Percentiles rank a stretch among this genome's conserved stretches.
Conservation (phyloP, 2,329 filamentous ascomycete species). For the Trichophaea hybrida region DNA sequence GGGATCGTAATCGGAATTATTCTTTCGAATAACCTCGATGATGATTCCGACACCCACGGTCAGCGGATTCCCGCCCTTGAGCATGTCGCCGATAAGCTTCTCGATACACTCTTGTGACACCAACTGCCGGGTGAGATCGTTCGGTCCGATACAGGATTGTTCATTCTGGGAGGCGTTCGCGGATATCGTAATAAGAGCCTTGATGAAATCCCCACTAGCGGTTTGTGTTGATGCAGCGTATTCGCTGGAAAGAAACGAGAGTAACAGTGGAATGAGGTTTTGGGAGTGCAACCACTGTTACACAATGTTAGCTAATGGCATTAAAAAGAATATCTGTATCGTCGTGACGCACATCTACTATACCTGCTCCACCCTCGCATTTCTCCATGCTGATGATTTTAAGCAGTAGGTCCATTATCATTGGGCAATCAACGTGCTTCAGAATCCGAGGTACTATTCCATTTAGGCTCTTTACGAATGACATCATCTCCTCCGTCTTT, state of each 20-base stretch:
- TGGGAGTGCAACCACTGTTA: constrained; percentile 78
- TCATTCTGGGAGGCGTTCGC: constrained; percentile 97
- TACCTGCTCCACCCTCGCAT: constrained; percentile 75
- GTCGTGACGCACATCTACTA: constrained; percentile 60
- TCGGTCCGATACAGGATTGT: constrained; percentile 95
- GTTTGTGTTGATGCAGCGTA: constrained; percentile 86
- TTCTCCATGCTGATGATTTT: constrained; percentile 97
- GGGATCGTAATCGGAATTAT: constrained; percentile 96
- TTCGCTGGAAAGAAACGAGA: constrained; percentile 74
- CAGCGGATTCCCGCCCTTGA: constrained; percentile 79
- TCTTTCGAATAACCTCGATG: constrained; percentile 97
- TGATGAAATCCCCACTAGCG: constrained; percentile 91
- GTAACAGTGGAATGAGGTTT: constrained; percentile 68
- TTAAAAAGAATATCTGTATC: not conserved
- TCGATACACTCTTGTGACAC: constrained; percentile 76
- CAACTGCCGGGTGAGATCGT: constrained; percentile 86
- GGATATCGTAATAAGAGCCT: constrained; percentile 97
- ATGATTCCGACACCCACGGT: constrained; percentile 95
- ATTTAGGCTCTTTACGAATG: constrained; percentile 70
- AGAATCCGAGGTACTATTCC: constrained; percentile 72
- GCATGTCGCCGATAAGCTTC: constrained; percentile 78
- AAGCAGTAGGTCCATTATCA: constrained; percentile 93
- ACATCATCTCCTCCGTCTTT: constrained; percentile 95
- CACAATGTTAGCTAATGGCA: constrained; percentile 4
- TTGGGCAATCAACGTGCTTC: constrained; percentile 87